These are phyloP conservation scores for Diaporthe helianthi DNA, from an alignment of 2,329 filamentous ascomycete species.

Conservation along the genomic window DNA sequence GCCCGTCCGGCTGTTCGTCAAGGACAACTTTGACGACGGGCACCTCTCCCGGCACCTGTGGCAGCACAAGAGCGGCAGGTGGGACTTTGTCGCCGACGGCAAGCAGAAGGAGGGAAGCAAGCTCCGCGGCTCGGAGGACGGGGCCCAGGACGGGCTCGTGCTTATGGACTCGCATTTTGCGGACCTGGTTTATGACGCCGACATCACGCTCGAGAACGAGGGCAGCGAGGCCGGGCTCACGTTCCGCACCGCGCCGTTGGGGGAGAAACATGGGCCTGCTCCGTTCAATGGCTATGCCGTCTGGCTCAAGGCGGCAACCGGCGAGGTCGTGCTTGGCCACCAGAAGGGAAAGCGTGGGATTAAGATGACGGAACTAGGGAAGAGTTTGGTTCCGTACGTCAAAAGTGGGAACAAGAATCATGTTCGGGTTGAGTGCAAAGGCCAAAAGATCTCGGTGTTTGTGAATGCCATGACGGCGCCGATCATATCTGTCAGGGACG, in stretches of 20 bases:
- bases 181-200: background rate
- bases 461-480: background rate
- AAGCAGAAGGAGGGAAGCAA: background rate
- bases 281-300: conserved; percentile 12
- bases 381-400: background rate
- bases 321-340: background rate
- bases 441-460: background rate
- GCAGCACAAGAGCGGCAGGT: background rate
- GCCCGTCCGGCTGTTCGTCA: background rate
- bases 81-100: background rate
- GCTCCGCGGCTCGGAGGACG: background rate
- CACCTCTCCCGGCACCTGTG: background rate
- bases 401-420: background rate
- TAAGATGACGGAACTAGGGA: background rate
- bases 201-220: background rate
- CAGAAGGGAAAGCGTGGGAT: background rate
- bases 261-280: background rate
- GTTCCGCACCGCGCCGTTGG: background rate
- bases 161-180: conserved; percentile 12
- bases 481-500: background rate
- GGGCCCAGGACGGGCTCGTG: background rate
- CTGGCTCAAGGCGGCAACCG: background rate
- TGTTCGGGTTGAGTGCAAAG: background rate
- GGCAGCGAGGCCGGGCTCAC: background rate
- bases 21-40: conserved; percentile 16